Percentiles rank a stretch among this genome's conserved stretches.
phyloP scores from a whole-genome alignment of 371 early-diverging fungal species.

The Saksenaea oblongispora region DNA sequence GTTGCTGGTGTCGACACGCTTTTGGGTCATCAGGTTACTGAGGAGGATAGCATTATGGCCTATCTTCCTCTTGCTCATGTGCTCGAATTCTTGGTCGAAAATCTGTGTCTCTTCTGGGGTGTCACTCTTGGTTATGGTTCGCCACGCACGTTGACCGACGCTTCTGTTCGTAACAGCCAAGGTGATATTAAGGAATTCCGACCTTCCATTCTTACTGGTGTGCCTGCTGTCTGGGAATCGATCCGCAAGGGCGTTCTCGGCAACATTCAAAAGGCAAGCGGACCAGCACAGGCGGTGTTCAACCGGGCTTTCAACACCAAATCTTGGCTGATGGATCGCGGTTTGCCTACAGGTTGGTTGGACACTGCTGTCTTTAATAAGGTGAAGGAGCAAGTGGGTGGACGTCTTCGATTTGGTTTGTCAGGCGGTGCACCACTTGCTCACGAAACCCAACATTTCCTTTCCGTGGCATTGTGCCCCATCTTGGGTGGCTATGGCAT shows the following conservation, averaged over 20 bases:
- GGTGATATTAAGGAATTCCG: constrained; percentile 75
- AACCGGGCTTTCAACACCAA: constrained; percentile 61
- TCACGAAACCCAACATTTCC: constrained; percentile 67
- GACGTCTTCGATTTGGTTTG: constrained; percentile 70
- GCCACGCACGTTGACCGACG: constrained; percentile 66
- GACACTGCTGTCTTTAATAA: constrained; percentile 78
- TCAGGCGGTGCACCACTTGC: constrained; percentile 87
- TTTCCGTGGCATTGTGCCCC: constrained; percentile 65
- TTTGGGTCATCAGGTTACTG: constrained; percentile 20
- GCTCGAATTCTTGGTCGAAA: constrained; percentile 69
- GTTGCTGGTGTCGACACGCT: constrained; percentile 34
- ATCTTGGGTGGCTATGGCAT: constrained; percentile 83
- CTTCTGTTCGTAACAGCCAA: constrained; percentile 70
- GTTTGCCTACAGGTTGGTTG: constrained; percentile 61
- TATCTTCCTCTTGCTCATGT: constrained; percentile 88
- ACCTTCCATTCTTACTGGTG: constrained; percentile 81
- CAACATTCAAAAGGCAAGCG: constrained; percentile 49
- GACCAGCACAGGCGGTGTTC: constrained; percentile 57
- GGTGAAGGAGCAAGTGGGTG: constrained; percentile 78
- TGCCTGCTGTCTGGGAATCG: constrained; percentile 80
- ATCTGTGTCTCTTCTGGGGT: constrained; percentile 52
- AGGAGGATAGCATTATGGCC: constrained; percentile 61
- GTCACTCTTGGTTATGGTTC: constrained; percentile 74
- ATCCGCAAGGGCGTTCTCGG: constrained; percentile 69
- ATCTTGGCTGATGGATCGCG: constrained; percentile 49